Percentiles rank a stretch among this genome's conserved stretches.
Evolutionary conservation across 176 grass and related monocot genomes (phyloP).

Genomic region (Ampelocalamus luodianensis): DNA sequence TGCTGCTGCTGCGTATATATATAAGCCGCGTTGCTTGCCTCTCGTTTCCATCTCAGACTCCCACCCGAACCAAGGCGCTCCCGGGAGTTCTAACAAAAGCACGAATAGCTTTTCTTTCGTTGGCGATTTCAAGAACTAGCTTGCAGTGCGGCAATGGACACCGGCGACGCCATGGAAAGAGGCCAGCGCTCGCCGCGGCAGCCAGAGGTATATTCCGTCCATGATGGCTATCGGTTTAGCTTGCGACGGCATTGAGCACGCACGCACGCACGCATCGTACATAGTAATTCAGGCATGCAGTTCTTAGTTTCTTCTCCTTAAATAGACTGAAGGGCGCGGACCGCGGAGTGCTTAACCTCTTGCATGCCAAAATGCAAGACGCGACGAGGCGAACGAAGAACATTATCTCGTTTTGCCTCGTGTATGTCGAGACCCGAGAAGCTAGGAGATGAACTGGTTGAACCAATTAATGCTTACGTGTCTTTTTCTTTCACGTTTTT

Average conservation of each 20-base stretch:
- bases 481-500: neutral
- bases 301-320: neutral
- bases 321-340: neutral
- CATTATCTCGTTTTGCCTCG: neutral
- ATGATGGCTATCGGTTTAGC: neutral
- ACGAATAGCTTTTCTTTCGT: neutral
- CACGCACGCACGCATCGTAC: neutral
- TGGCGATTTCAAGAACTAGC: neutral
- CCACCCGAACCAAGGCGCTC: neutral
- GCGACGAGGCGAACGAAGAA: neutral
- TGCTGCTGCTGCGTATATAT: slow-evolving; percentile 8
- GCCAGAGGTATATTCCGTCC: slow-evolving; percentile 30
- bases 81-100: neutral
- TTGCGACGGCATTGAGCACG: neutral
- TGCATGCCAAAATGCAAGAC: neutral
- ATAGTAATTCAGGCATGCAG: neutral
- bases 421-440: neutral
- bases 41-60: neutral
- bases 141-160: slow-evolving; percentile 30
- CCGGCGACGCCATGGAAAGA: slow-evolving; percentile 56
- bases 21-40: slow-evolving; percentile 1
- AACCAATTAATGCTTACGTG: neutral
- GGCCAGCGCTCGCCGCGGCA: slow-evolving; percentile 31
- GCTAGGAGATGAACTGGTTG: neutral
- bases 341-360: neutral